Percentiles rank a stretch among this genome's conserved stretches.
These are phyloP conservation scores for Guadua angustifolia DNA, from an alignment of 176 grass and related monocot genomes.

Conservation along the genomic window DNA sequence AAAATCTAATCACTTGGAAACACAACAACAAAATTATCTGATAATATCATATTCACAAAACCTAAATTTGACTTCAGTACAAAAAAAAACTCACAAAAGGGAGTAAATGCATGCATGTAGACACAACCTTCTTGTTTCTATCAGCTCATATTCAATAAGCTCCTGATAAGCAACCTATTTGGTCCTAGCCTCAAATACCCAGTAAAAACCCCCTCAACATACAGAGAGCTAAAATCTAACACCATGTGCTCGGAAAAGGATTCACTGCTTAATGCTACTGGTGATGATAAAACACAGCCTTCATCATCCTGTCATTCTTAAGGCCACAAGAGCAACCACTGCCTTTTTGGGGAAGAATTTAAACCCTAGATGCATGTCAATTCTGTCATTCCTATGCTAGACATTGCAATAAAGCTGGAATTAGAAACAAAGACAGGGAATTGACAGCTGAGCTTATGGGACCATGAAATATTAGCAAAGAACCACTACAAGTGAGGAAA, in stretches of 20 bases:
- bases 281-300: background rate
- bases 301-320: background rate
- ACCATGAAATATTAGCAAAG: background rate
- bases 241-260: background rate
- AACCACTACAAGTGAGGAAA: background rate
- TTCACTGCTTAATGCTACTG: background rate
- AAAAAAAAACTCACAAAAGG: no score
- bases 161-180: background rate
- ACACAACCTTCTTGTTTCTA: no score
- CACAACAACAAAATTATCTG: background rate
- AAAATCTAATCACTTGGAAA: background rate
- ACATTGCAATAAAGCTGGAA: background rate
- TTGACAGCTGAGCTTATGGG: background rate
- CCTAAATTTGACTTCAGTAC: no score
- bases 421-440: background rate
- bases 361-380: background rate
- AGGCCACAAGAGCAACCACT: background rate
- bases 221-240: background rate
- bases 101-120: no score
- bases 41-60: background rate
- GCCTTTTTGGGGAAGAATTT: background rate
- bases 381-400: background rate
- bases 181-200: background rate
- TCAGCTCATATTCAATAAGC: background rate
- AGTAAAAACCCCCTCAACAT: background rate